Base-by-base conservation (phyloP, 306 rosid species). In the Delonix regia region DNA sequence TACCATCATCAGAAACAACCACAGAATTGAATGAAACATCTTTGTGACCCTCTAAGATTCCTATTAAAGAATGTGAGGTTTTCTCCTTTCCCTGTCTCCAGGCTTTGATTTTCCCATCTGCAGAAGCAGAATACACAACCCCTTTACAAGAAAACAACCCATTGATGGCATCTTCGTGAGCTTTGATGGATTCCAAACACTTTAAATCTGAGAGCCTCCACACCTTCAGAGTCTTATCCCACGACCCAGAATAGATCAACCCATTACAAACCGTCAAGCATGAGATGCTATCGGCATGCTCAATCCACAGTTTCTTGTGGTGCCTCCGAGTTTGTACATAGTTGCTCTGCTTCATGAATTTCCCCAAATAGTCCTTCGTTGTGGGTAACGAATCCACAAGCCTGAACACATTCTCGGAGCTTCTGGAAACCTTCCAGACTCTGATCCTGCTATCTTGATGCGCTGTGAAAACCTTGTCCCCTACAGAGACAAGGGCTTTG, bases 111-210 rank as follows among this genome's bases (percentile, higher is more conserved):
- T 89, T 95, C 3, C 99, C 98, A 83, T 95, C 99, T 0, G 99
- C 99, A 1, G 99, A 95, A 83, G 99, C 93, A n/a, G 98, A 95
- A 84, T 87, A 95, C 49, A 95, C 93, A 39, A 88, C 27, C 69
- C 94, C 98, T 56, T 85, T 87, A 81, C 88, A 30, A 5, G 96
- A 84, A 4, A 87, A 94, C 71, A 95, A 64, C n/a, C 90, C 97
- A 79, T 95, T 92, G 14, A 93, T 86, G 7, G 99, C 99, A 80
- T 95, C 99, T 27, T 95, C 99, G 25, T 92, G 99, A 16, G 98
- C 99, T 55, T 88, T 84, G 7, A 95, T 85, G 1, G 99, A 95
- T 71, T 95, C 99, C 59, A 95, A 81, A 42, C 99, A 95, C 89
- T 92, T 95, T 83, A 95, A 84, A 90, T 95, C 96, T 13, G 97